Evolutionary conservation across 495 filamentous ascomycete species (phyloP).

Genomic region (Talaromyces proteolyticus): DNA sequence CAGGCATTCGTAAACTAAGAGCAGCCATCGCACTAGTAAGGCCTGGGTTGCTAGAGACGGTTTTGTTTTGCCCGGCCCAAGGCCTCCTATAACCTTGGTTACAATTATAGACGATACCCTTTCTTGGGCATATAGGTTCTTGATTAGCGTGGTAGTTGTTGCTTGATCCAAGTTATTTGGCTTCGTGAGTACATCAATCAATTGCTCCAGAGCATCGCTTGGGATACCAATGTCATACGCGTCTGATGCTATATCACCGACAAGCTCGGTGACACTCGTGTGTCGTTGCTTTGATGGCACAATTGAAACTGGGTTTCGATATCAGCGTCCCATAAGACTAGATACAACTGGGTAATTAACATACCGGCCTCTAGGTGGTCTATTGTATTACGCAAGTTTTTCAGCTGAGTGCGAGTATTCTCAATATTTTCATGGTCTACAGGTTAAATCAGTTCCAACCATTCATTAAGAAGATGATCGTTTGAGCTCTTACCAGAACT

Average conservation of each 20-base stretch:
- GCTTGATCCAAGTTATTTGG: conserved; percentile 71
- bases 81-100: conserved; percentile 61
- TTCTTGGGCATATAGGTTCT: conserved; percentile 66
- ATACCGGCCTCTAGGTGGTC: conserved; percentile 40
- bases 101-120: conserved; percentile 56
- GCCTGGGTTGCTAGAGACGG: conserved; percentile 64
- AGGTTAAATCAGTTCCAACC: background rate
- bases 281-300: conserved; percentile 36
- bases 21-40: conserved; percentile 71
- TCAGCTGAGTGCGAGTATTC: conserved; percentile 2
- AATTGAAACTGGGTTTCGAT: conserved; percentile 25
- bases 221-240: conserved; percentile 66
- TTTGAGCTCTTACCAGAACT: conserved; percentile 2
- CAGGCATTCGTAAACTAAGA: conserved; percentile 69
- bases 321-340: conserved; percentile 7
- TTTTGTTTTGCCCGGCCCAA: conserved; percentile 76
- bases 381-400: conserved; percentile 28
- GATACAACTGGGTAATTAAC: background rate
- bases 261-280: conserved; percentile 33
- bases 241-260: conserved; percentile 34
- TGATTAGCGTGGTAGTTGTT: conserved; percentile 58
- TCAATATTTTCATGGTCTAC: conserved; percentile 1
- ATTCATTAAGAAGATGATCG: background rate
- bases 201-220: conserved; percentile 46
- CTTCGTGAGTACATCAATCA: conserved; percentile 61